Conservation (phyloP, 345 rosid species). For the Syzygium aqueum region DNA sequence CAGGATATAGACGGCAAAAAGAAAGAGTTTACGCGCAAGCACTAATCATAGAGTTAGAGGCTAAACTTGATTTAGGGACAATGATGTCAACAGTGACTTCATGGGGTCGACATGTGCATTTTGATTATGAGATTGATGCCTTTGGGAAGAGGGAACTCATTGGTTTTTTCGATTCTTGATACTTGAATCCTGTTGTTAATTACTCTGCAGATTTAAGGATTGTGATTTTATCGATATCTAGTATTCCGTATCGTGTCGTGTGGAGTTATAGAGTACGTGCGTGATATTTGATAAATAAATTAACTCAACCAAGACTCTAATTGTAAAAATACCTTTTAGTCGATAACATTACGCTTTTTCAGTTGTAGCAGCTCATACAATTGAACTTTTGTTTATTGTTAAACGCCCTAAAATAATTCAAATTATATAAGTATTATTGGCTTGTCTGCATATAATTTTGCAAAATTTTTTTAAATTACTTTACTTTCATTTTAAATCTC, state of each 20-base stretch:
- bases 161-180: neutral
- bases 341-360: neutral
- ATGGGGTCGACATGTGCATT: neutral
- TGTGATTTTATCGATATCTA: no score
- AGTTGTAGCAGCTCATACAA: neutral
- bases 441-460: no score
- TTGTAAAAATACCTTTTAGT: neutral
- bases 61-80: neutral
- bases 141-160: neutral
- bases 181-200: neutral
- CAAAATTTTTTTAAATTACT: neutral
- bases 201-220: no score
- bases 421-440: no score
- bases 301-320: neutral
- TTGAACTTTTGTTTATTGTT: neutral
- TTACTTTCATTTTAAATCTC: neutral
- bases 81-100: neutral
- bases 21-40: neutral
- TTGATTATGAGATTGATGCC: neutral
- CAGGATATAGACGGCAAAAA: neutral
- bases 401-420: no score
- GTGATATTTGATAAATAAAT: neutral
- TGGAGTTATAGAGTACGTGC: neutral
- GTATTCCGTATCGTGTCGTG: neutral
- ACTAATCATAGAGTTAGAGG: neutral